Evolutionary conservation across 306 rosid genomes (phyloP), one percentile per base, ranked within the genome.

Genomic region (Geum urbanum): DNA sequence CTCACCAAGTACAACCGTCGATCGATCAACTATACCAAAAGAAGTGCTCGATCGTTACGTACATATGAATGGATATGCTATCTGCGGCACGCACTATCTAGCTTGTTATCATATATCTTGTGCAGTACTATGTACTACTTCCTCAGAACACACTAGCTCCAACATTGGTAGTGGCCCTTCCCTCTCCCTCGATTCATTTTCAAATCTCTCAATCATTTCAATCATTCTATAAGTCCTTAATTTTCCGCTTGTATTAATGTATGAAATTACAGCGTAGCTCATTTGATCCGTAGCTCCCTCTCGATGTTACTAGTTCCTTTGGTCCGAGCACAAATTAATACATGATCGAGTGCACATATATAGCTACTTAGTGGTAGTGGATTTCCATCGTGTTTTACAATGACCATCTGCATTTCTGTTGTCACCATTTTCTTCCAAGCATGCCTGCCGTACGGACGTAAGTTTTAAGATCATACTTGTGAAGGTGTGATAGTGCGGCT

Each of bases 361-460:
- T 45, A 45, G 10, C 9, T 32, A 60, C 19, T 8, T 8, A 16
- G 47, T 39, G 41, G 67, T 63, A 40, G 72, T 69, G 72, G 78
- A n/a, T n/a, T n/a, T n/a, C n/a, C n/a, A n/a, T 49, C 62, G 62
- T 74, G 69, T 58, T 7, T 16, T 68, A 57, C 67, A 48, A 13
- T 60, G 6, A 58, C 20, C 44, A 14, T 6, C n/a, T 15, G 43
- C 62, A 13, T 57, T 9, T 54, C 35, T 14, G 1, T 9, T 19
- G 22, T 53, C 73, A 20, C 18, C n/a, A n/a, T n/a, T n/a, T n/a
- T n/a, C 15, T 10, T 0, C 24, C 11, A 67, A 9, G 72, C 72
- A 52, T n/a, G 72, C 72, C 48, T 68, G 72, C 15, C 32, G 48
- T n/a, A 15, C 49, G 35, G 11, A 51, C 62, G n/a, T 22, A n/a